A percentile compares a stretch with the other conserved stretches of the same genome.
These are phyloP conservation scores for Pythium rishiriense DNA, from an alignment of 352 stramenopile genomes.

Conservation along the genomic window DNA sequence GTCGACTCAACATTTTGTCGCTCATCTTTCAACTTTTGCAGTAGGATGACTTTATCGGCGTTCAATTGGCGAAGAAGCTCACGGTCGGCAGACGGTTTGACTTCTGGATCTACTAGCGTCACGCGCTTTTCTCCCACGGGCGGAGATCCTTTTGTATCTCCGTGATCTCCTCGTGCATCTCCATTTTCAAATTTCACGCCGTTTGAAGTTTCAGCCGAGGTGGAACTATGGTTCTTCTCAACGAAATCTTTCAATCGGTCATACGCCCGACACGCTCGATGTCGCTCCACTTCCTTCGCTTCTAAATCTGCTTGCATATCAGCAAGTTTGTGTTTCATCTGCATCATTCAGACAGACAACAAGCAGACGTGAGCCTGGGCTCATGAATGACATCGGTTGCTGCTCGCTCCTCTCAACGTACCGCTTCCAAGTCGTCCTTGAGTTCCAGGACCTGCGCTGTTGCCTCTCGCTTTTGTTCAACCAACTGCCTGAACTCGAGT, in stretches of 20 bases:
- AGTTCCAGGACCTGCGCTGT: constrained; percentile 42
- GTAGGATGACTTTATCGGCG: constrained; percentile 19
- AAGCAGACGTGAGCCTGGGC: too few relatives aligned
- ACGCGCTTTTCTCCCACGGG: constrained; percentile 20
- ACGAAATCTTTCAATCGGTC: constrained; percentile 66
- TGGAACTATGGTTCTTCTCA: constrained; percentile 21
- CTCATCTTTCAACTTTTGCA: constrained; percentile 62
- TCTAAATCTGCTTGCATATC: constrained; percentile 71
- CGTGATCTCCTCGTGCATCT: background rate
- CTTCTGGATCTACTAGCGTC: constrained; percentile 22
- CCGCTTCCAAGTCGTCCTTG: constrained; percentile 55
- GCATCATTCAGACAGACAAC: background rate
- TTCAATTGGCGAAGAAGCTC: constrained; percentile 10
- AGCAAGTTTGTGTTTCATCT: constrained; percentile 59
- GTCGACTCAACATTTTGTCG: constrained; percentile 19
- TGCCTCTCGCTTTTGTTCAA: constrained; percentile 56
- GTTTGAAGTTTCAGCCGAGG: constrained; percentile 20
- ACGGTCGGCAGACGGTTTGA: constrained; percentile 15
- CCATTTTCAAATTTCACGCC: constrained; percentile 16
- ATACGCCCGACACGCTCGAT: constrained; percentile 74
- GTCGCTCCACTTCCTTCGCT: constrained; percentile 73
- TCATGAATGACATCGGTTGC: too few relatives aligned
- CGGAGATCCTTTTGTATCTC: background rate
- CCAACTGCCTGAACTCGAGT: constrained; percentile 57
- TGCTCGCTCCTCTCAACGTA: constrained; percentile 44